phyloP scores from a whole-genome alignment of 2,329 filamentous ascomycete species.

The Pestalotiopsis sp. region DNA sequence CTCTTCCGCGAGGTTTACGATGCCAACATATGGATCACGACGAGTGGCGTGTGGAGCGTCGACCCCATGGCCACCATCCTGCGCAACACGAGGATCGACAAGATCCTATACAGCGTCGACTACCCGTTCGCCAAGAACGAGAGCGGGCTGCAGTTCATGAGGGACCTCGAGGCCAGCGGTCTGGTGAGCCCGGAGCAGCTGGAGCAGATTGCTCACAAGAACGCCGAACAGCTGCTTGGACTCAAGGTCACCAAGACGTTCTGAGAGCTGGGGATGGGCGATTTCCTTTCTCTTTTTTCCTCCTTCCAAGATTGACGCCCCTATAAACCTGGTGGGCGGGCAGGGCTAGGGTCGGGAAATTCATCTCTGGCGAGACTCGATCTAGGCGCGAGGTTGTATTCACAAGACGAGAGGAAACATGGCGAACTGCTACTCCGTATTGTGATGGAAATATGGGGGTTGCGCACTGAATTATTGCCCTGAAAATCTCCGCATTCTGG shows the following conservation, averaged over 20 bases:
- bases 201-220: slow-evolving; percentile 48
- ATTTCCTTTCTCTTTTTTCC: neutral
- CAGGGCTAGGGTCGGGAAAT: too few species aligned
- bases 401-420: too few species aligned
- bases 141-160: slow-evolving; percentile 46
- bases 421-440: too few species aligned
- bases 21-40: slow-evolving; percentile 58
- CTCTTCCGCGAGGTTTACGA: slow-evolving; percentile 51
- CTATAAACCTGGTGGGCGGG: neutral
- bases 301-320: neutral
- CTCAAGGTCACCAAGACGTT: slow-evolving; percentile 3
- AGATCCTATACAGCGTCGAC: slow-evolving; percentile 57
- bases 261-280: neutral
- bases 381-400: too few species aligned
- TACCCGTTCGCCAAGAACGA: slow-evolving; percentile 55
- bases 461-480: too few species aligned
- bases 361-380: too few species aligned
- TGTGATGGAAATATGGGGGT: too few species aligned
- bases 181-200: slow-evolving; percentile 49
- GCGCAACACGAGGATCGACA: slow-evolving; percentile 45
- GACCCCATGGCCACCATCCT: slow-evolving; percentile 45
- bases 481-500: too few species aligned
- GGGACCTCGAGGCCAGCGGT: slow-evolving; percentile 47
- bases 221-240: slow-evolving; percentile 40
- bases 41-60: slow-evolving; percentile 52